phyloP scores from a whole-genome alignment of 257 asterid genomes.

The Leptodermis oblonga region DNA sequence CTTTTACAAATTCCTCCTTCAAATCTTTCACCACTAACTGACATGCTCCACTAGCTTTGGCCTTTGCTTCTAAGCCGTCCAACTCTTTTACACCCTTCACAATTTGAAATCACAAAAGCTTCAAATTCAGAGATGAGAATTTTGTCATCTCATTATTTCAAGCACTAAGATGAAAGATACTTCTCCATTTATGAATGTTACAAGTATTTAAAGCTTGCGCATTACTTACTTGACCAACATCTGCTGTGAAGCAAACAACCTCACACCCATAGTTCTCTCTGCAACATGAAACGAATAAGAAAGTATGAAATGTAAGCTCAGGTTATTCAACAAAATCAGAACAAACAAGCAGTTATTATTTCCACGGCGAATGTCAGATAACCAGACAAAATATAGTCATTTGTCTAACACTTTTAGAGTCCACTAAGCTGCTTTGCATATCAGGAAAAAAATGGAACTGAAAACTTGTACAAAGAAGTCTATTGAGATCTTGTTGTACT shows the following conservation, averaged over 20 bases:
- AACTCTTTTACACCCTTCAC: conserved; percentile 77
- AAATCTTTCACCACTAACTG: conserved; percentile 92
- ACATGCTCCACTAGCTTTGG: conserved; percentile 97
- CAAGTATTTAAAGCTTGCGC: conserved; percentile 9
- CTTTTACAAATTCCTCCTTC: conserved; percentile 90
- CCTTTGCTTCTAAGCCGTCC: conserved; percentile 93
- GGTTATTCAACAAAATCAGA: too few relatives aligned
- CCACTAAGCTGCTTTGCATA: too few relatives aligned
- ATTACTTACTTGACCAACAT: conserved; percentile 87
- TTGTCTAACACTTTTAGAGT: too few relatives aligned
- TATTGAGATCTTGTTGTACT: too few relatives aligned
- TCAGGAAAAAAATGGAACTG: too few relatives aligned
- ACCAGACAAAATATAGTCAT: too few relatives aligned
- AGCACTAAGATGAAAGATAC: background rate
- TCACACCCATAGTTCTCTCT: conserved; percentile 94
- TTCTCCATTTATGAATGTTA: conserved; percentile 8
- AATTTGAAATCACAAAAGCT: background rate
- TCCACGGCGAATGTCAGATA: too few relatives aligned
- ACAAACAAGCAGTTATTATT: too few relatives aligned
- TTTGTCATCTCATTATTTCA: background rate
- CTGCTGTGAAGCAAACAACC: conserved; percentile 96
- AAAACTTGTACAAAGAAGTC: too few relatives aligned
- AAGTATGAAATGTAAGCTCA: background rate
- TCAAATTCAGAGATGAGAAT: background rate
- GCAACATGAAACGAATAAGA: conserved; percentile 23